Evolutionary conservation across 371 early-diverging fungal species (phyloP).

Genomic region (Phascolomyces articulosus): DNA sequence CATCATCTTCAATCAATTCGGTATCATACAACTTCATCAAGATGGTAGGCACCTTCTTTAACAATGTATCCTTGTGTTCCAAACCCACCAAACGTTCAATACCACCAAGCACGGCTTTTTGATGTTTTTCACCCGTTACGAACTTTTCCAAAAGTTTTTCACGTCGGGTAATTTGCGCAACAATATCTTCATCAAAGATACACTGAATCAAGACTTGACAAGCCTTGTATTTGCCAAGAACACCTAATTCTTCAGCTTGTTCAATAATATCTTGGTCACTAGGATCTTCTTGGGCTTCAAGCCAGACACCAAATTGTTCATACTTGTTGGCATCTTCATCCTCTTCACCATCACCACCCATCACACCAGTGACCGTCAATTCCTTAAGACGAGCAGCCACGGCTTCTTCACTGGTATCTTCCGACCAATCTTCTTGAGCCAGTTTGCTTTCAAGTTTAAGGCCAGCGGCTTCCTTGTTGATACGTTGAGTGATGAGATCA

Average conservation of each 20-base stretch:
- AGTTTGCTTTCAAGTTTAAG: conserved; percentile 65
- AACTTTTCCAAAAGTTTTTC: conserved; percentile 70
- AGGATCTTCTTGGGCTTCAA: conserved; percentile 56
- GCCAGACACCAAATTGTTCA: conserved; percentile 70
- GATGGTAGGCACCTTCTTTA: conserved; percentile 77
- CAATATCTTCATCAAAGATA: conserved; percentile 71
- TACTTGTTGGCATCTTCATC: conserved; percentile 74
- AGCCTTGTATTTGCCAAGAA: conserved; percentile 78
- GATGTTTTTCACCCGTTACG: conserved; percentile 80
- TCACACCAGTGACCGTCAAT: conserved; percentile 56
- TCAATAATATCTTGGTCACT: conserved; percentile 74
- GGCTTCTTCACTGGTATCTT: conserved; percentile 81
- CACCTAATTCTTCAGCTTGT: conserved; percentile 78
- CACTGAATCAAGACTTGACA: conserved; percentile 76
- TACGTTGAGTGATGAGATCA: conserved; percentile 75
- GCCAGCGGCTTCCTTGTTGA: conserved; percentile 72
- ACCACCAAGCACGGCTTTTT: conserved; percentile 90
- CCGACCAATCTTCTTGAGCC: conserved; percentile 84
- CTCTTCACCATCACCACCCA: conserved; percentile 62
- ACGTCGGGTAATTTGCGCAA: conserved; percentile 65
- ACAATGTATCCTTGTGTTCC: conserved; percentile 62
- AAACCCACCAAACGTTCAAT: conserved; percentile 87
- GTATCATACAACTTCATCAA: conserved; percentile 90
- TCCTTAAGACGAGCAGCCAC: conserved; percentile 79
- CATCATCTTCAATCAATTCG: conserved; percentile 93